phyloP scores from a whole-genome alignment of 441 rosid species.

The Erodium trifolium region DNA sequence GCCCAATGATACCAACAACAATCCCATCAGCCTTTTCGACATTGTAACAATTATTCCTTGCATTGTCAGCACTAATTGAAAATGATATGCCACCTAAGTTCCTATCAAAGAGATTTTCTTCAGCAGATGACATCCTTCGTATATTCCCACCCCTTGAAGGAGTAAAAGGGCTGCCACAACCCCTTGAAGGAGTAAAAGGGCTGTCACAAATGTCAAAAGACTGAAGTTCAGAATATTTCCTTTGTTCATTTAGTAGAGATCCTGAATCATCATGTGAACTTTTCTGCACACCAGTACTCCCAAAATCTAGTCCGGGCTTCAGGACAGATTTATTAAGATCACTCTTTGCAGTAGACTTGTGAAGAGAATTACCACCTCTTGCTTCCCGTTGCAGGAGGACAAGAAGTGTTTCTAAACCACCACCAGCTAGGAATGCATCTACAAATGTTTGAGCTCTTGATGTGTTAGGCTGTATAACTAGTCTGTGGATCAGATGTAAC shows the following conservation, averaged over 20 bases:
- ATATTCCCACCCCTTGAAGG: too few species aligned
- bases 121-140: constrained; percentile 46
- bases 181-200: constrained; percentile 38
- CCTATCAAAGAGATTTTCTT: constrained; percentile 46
- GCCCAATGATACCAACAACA: constrained; percentile 81
- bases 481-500: constrained; percentile 77
- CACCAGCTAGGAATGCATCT: constrained; percentile 69
- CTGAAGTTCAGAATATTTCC: constrained; percentile 31
- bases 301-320: constrained; percentile 35
- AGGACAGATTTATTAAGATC: constrained; percentile 31
- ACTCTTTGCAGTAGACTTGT: constrained; percentile 29
- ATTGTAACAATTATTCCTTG: constrained; percentile 90
- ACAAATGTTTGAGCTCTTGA: constrained; percentile 73
- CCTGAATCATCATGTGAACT: constrained; percentile 20
- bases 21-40: constrained; percentile 85
- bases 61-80: constrained; percentile 90
- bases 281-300: constrained; percentile 26
- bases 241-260: constrained; percentile 28
- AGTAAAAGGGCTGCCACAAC: not conserved
- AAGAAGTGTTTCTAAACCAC: constrained; percentile 96
- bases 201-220: constrained; percentile 31
- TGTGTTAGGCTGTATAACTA: constrained; percentile 91
- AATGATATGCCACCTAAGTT: constrained; percentile 92
- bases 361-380: constrained; percentile 62
- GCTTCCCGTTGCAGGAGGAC: constrained; percentile 95